Evolutionary conservation across 208 protist genomes (phyloP), one percentile per base, ranked within the genome.

Genomic region (Paratrypanosoma confusum): DNA sequence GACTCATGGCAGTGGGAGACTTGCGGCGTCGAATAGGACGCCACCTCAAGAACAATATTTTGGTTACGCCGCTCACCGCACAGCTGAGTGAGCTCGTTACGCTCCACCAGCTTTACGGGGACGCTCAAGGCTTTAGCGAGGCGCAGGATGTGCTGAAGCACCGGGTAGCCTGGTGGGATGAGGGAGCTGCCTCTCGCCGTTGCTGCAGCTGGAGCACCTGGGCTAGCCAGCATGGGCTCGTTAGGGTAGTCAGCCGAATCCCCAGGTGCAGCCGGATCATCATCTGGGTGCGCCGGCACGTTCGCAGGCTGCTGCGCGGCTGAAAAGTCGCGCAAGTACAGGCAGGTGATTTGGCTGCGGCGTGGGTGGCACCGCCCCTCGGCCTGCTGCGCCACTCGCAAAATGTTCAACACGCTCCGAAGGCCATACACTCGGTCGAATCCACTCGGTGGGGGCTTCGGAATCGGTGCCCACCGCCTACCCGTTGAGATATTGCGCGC

Each of bases 21-120:
- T n/a, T n/a, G n/a, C n/a, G n/a, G n/a, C n/a, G n/a, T n/a, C n/a
- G n/a, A n/a, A n/a, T 77, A 90, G 32, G 43, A 56, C 0, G 55
- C 49, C 38, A 65, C 73, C 57, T 90, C 76, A 4, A 90, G 70
- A 14, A 90, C 81, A 0, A 74, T 57, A 37, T 86, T 85, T 48
- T 90, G 81, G 42, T 90, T 71, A 0, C 81, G 67, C 14, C 81
- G 65, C 50, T 90, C 81, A 14, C 81, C 81, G 35, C 81, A 83
- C 18, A 90, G 63, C 57, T 68, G 65, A 52, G 74, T 58, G 20
- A 90, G 56, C 63, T 82, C 73, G 2, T 35, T 27, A 0, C 81
- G 71, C 13, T 75, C 65, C 35, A 90, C 81, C 7, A 65, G 66
- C 4, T 46, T 48, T 7, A 90, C 45, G 2, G 73, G 66, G 22